phyloP scores from a whole-genome alignment of 306 rosid genomes.

The Glycine latifolia region DNA sequence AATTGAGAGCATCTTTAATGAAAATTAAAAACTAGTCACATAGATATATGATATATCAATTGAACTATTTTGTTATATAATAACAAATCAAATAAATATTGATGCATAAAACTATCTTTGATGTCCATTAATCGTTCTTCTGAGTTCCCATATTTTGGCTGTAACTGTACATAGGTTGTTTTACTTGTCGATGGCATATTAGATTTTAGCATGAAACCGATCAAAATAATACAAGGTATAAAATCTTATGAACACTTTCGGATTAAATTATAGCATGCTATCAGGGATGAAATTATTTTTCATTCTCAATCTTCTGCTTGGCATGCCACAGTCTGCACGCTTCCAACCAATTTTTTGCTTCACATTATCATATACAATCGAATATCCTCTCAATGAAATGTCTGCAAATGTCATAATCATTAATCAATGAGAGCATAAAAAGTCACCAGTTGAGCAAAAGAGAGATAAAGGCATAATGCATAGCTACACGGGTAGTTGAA shows the following conservation, averaged over 20 bases:
- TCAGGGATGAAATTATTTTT: constrained; percentile 40
- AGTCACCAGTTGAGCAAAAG: background rate
- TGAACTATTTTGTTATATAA: background rate
- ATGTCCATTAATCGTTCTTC: background rate
- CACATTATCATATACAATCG: constrained; percentile 77
- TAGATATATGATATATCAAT: no score
- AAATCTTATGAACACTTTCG: background rate
- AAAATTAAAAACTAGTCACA: no score
- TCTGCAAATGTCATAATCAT: constrained; percentile 56
- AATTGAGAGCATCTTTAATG: no score
- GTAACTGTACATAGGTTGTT: constrained; percentile 39
- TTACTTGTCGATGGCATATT: background rate
- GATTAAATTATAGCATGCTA: constrained; percentile 36
- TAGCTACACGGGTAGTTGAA: background rate
- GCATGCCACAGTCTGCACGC: constrained; percentile 58
- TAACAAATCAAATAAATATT: background rate
- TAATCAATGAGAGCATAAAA: background rate
- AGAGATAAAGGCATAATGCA: background rate
- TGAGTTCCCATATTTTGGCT: background rate
- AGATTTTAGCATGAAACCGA: background rate
- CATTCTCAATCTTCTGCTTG: constrained; percentile 53
- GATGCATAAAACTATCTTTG: background rate
- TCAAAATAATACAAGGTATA: background rate
- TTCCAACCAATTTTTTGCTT: constrained; percentile 81
- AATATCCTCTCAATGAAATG: constrained; percentile 70